These are phyloP conservation scores for Trichosporon sp. DNA, from an alignment of 1,284 basidiomycete genomes.

Conservation along the genomic window DNA sequence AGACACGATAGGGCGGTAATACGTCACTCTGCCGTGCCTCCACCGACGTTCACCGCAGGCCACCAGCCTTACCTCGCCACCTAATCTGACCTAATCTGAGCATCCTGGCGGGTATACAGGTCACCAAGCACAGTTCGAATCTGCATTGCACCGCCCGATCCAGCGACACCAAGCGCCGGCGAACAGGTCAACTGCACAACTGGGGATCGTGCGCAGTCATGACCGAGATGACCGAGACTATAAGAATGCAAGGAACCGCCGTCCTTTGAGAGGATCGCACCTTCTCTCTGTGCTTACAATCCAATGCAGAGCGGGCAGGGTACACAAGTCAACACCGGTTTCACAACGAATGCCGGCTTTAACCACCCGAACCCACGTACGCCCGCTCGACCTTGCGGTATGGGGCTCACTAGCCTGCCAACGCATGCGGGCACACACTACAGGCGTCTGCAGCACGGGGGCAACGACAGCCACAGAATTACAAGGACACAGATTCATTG, in stretches of 20 bases:
- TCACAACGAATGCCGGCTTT: background rate
- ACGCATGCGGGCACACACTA: background rate
- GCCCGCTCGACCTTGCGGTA: background rate
- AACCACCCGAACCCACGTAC: conserved; percentile 8
- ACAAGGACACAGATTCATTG: conserved; percentile 27
- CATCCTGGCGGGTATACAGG: background rate
- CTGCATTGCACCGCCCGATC: background rate
- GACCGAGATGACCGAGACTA: background rate
- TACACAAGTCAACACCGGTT: background rate
- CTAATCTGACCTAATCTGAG: conserved; percentile 8
- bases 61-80: background rate
- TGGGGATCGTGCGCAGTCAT: background rate
- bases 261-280: background rate
- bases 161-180: background rate
- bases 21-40: conserved; percentile 10
- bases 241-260: background rate
- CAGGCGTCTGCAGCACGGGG: background rate
- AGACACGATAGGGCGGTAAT: conserved; percentile 9
- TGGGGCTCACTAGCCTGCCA: background rate
- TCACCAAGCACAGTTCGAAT: background rate
- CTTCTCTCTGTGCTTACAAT: background rate
- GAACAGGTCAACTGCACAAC: background rate
- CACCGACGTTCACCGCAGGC: background rate
- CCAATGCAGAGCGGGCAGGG: background rate
- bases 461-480: background rate